Evolutionary conservation across 768 basidiomycete species (phyloP).

Genomic region (Boletus rubescentipes): DNA sequence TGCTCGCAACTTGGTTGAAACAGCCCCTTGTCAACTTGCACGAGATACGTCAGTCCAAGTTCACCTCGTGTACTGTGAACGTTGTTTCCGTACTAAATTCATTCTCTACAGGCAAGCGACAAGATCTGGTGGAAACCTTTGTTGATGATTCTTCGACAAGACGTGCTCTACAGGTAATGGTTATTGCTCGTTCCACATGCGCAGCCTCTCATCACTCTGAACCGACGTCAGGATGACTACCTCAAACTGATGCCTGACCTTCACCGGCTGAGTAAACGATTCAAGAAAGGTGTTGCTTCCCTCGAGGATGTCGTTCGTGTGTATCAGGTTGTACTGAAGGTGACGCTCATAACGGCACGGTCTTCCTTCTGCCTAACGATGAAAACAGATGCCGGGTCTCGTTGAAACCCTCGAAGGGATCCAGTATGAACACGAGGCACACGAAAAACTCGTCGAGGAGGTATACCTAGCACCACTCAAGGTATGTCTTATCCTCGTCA

Average conservation of each 20-base stretch:
- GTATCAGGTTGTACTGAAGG: slow-evolving; percentile 90
- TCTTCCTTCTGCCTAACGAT: neutral
- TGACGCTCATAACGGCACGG: slow-evolving; percentile 24
- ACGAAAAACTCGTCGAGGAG: slow-evolving; percentile 60
- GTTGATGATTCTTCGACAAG: slow-evolving; percentile 75
- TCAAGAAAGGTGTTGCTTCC: slow-evolving; percentile 78
- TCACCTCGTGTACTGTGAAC: neutral
- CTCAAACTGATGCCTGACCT: slow-evolving; percentile 93
- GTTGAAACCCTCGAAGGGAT: slow-evolving; percentile 59
- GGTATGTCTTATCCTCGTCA: slow-evolving; percentile 36
- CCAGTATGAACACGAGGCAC: slow-evolving; percentile 45
- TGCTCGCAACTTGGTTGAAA: slow-evolving; percentile 91
- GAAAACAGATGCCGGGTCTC: slow-evolving; percentile 67
- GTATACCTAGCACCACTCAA: slow-evolving; percentile 60
- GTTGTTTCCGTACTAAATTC: neutral
- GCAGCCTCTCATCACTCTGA: neutral
- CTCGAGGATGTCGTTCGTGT: slow-evolving; percentile 95
- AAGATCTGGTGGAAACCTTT: slow-evolving; percentile 85
- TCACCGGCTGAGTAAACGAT: slow-evolving; percentile 86
- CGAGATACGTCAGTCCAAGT: slow-evolving; percentile 70
- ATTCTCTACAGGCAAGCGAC: slow-evolving; percentile 64
- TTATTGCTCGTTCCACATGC: neutral
- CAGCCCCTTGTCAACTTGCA: slow-evolving; percentile 94
- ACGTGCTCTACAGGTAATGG: slow-evolving; percentile 67
- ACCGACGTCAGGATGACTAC: slow-evolving; percentile 66